Percentiles rank a stretch among this genome's conserved stretches.
Evolutionary conservation across 225 moss, liverwort and hornwort species (phyloP).

Genomic region (Polytrichum formosum): DNA sequence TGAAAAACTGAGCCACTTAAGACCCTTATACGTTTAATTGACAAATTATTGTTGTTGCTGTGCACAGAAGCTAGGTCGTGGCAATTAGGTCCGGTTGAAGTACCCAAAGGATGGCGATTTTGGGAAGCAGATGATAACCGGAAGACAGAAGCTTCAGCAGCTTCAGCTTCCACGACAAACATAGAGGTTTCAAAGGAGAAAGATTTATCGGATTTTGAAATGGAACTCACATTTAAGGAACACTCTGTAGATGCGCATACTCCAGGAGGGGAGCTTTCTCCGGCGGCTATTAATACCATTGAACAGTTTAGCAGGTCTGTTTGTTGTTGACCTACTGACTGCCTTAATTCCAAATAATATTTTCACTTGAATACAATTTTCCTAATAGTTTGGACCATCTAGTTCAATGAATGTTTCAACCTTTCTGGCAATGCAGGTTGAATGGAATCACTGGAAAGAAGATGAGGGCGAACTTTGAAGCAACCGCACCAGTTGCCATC

Average conservation of each 20-base stretch:
- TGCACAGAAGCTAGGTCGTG: conserved; percentile 40
- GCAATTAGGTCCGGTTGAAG: conserved; percentile 31
- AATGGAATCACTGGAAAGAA: conserved; percentile 89
- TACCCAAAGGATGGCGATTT: conserved; percentile 48
- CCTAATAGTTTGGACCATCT: too few relatives aligned
- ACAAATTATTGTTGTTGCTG: conserved; percentile 1
- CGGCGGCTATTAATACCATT: conserved; percentile 56
- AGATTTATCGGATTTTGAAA: conserved; percentile 49
- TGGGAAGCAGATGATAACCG: conserved; percentile 52
- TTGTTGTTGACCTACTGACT: neutral
- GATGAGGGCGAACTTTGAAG: conserved; percentile 93
- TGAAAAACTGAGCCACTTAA: too few relatives aligned
- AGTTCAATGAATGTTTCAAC: neutral
- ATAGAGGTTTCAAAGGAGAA: conserved; percentile 15
- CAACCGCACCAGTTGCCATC: conserved; percentile 53
- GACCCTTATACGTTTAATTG: neutral
- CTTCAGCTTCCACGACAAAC: neutral
- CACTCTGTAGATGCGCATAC: conserved; percentile 58
- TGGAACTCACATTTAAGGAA: conserved; percentile 35
- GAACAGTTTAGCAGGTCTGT: conserved; percentile 63
- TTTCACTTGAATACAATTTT: neutral
- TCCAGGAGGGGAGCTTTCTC: conserved; percentile 41
- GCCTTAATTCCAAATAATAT: neutral
- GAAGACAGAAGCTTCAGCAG: conserved; percentile 28
- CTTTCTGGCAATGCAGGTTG: conserved; percentile 45